Conservation (phyloP, 768 basidiomycete genomes). For the Leucocoprinus leucothites region DNA sequence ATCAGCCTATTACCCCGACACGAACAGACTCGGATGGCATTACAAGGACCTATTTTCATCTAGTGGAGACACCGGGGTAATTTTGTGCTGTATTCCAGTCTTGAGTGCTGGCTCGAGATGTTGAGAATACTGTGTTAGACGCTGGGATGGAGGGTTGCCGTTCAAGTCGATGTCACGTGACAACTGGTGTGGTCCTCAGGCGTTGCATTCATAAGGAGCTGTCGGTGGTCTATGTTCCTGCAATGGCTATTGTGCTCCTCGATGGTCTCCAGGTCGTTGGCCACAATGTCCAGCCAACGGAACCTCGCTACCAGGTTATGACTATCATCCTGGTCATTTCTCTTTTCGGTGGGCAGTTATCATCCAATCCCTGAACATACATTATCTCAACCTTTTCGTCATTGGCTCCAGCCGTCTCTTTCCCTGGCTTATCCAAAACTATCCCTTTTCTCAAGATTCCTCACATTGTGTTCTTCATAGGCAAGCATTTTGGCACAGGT, state of each 20-base stretch:
- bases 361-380: background rate
- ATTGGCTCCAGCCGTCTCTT: slow-evolving; percentile 54
- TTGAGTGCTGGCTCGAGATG: too few species aligned
- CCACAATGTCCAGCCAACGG: background rate
- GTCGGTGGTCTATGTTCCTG: background rate
- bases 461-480: slow-evolving; percentile 72
- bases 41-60: too few species aligned
- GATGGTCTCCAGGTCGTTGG: background rate
- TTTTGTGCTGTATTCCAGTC: too few species aligned
- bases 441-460: slow-evolving; percentile 57
- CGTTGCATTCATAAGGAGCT: background rate
- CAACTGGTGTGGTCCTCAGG: slow-evolving; percentile 11
- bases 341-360: slow-evolving; percentile 49
- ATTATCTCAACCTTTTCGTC: slow-evolving; percentile 3
- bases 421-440: slow-evolving; percentile 63
- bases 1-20: too few species aligned
- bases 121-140: too few species aligned
- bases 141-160: too few species aligned
- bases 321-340: slow-evolving; percentile 57
- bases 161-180: slow-evolving; percentile 11
- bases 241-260: background rate
- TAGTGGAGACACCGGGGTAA: too few species aligned
- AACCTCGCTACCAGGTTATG: slow-evolving; percentile 34
- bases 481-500: slow-evolving; percentile 86
- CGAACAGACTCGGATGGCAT: too few species aligned